phyloP scores from a whole-genome alignment of 129 eudicot species.

The Apium graveolens region DNA sequence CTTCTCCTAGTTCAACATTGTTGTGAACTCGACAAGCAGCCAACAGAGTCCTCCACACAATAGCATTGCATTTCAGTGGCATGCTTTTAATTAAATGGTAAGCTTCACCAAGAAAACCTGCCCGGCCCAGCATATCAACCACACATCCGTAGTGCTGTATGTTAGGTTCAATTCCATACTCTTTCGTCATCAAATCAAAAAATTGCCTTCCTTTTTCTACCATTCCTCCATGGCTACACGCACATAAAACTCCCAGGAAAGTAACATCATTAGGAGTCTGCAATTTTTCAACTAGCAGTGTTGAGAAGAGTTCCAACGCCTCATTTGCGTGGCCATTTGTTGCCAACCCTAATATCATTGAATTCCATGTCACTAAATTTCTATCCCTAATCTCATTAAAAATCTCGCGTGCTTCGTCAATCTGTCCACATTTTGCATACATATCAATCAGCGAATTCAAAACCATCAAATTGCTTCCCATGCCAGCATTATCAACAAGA shows the following conservation, averaged over 20 bases:
- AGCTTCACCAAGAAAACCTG: constrained; percentile 41
- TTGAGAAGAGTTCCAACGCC: constrained; percentile 31
- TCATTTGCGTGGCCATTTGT: constrained; percentile 29
- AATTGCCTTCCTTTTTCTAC: constrained; percentile 35
- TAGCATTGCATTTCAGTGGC: constrained; percentile 46
- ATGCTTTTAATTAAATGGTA: constrained; percentile 29
- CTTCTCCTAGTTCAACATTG: constrained; percentile 33
- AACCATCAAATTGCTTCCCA: constrained; percentile 17
- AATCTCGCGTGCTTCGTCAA: constrained; percentile 26
- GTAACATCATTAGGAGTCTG: constrained; percentile 29
- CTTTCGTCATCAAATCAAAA: constrained; percentile 25
- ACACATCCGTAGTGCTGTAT: constrained; percentile 49
- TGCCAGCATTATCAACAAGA: constrained; percentile 2
- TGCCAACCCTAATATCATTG: constrained; percentile 41
- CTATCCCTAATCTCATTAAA: constrained; percentile 23
- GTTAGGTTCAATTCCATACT: constrained; percentile 25
- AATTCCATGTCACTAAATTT: constrained; percentile 43
- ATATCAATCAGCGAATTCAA: constrained; percentile 40
- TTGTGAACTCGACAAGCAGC: constrained; percentile 42
- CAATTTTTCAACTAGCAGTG: constrained; percentile 21
- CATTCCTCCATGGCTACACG: constrained; percentile 60
- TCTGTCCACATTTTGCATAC: constrained; percentile 47
- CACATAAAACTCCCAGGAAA: constrained; percentile 41
- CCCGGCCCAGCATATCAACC: constrained; percentile 53
- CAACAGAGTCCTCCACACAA: constrained; percentile 42